These are phyloP conservation scores for Globisporangium spinosum DNA, from an alignment of 352 stramenopile genomes.

Conservation along the genomic window DNA sequence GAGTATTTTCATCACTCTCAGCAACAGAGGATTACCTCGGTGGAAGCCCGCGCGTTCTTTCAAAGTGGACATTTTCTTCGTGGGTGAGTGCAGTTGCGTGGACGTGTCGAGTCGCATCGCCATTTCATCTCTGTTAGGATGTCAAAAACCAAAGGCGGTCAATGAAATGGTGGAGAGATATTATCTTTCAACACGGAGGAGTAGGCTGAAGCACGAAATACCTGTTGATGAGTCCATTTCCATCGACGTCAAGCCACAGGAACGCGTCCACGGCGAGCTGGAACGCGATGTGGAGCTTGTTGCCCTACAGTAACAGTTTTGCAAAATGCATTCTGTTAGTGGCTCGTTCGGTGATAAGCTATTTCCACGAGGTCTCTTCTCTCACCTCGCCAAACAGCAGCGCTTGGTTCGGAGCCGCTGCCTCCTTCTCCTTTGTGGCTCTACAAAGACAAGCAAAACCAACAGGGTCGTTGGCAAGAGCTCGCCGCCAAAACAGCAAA, in stretches of 20 bases:
- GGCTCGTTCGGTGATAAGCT: neutral
- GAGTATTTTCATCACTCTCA: too few relatives aligned
- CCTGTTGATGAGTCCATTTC: constrained; percentile 73
- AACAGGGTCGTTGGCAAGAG: neutral
- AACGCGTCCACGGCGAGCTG: constrained; percentile 82
- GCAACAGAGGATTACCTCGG: constrained; percentile 4
- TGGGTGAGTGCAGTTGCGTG: constrained; percentile 71
- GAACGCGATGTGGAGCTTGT: constrained; percentile 78
- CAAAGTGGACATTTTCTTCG: constrained; percentile 61
- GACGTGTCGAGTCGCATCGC: constrained; percentile 53
- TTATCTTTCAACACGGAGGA: neutral
- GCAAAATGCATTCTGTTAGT: neutral
- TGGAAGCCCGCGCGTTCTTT: constrained; percentile 19
- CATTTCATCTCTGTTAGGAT: constrained; percentile 38
- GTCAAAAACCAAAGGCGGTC: neutral
- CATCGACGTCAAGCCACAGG: constrained; percentile 82
- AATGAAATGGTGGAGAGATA: neutral
- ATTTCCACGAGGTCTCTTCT: neutral
- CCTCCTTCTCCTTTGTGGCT: constrained; percentile 10
- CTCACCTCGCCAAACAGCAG: constrained; percentile 70
- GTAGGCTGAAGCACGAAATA: constrained; percentile 12
- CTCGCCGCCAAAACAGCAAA: neutral
- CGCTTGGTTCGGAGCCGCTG: constrained; percentile 19
- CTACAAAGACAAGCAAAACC: neutral
- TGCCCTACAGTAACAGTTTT: constrained; percentile 33